Base-by-base conservation (phyloP, 2,329 filamentous ascomycete genomes). In the Aspergillus viridinutans region DNA sequence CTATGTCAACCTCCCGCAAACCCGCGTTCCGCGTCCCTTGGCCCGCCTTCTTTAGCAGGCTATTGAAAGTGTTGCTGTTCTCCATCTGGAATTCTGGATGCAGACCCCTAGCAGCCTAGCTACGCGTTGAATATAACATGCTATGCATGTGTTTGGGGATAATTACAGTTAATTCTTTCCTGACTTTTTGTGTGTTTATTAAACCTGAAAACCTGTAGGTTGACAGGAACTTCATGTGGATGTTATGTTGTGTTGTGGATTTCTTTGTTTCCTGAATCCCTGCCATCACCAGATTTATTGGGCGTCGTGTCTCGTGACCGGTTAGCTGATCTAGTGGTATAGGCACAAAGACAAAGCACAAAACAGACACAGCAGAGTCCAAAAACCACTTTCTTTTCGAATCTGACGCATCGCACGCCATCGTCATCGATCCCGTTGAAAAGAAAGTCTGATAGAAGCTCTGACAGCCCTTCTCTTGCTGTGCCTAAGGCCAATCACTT, bases 341-440 rank as follows among this genome's bases (percentile, higher is more conserved):
- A 47, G 43, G 23, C 12, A 21, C 43, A 21, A 26, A 23, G 12
- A 47, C 21, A 25, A 7, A 55, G 50, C 9, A 52, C 53, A n/a
- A 21, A 29, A 25, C 12, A 14, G 2, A 6, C 43, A 26, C 20
- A 21, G 5, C 43, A 14, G 20, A 55, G 52, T n/a, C 54, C 56
- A n/a, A 26, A 17, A 21, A 32, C 40, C 2, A 50, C 21, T 5
- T 59, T 58, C n/a, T 49, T 56, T 28, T 38, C 54, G 4, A 49
- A 45, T 14, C 29, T 67, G 9, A 52, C 62, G 1, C 63, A 65
- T 55, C 60, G 61, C 1, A 51, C 52, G 51, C 49, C 61, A 6
- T 57, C 53, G n/a, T 61, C 62, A 0, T 52, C 53, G 12, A 51
- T 63, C 3, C 61, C 64, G 9, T 42, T 53, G 1, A 67, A 67